Conservation (phyloP, 192 early-diverging fungal species). For the Coemansia pectinata region DNA sequence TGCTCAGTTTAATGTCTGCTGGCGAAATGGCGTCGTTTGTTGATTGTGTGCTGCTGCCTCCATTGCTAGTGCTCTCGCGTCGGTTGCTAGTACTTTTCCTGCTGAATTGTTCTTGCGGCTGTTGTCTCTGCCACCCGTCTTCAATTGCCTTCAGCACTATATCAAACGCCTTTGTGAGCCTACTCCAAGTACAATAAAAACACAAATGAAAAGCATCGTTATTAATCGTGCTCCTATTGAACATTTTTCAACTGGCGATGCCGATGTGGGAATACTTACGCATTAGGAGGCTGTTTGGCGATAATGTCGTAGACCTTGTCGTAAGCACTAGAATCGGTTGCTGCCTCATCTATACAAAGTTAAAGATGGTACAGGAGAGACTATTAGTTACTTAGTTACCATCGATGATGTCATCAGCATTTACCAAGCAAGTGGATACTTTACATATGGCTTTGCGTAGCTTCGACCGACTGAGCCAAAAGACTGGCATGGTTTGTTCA, state of each 20-base stretch:
- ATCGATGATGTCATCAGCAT: background rate
- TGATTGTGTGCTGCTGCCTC: constrained; percentile 2
- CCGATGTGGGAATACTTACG: background rate
- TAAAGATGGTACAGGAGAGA: background rate
- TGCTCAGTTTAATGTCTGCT: background rate
- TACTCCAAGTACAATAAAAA: constrained; percentile 1
- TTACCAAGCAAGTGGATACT: background rate
- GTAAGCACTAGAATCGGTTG: background rate
- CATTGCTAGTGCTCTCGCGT: background rate
- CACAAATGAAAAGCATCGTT: too few species aligned
- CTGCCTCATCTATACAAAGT: constrained; percentile 13
- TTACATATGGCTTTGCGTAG: constrained; percentile 13
- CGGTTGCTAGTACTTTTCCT: background rate
- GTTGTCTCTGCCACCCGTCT: constrained; percentile 11
- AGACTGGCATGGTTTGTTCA: constrained; percentile 10
- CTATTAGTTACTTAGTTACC: background rate
- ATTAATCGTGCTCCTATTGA: background rate
- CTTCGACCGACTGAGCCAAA: constrained; percentile 12
- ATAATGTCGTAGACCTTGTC: constrained; percentile 21
- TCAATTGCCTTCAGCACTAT: constrained; percentile 15
- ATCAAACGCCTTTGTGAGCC: constrained; percentile 11
- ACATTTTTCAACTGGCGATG: background rate
- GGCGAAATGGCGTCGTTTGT: background rate
- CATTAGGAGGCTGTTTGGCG: constrained; percentile 1
- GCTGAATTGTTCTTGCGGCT: background rate